These are phyloP conservation scores for Aulographum hederae DNA, from an alignment of 2,329 filamentous ascomycete species.

Conservation along the genomic window DNA sequence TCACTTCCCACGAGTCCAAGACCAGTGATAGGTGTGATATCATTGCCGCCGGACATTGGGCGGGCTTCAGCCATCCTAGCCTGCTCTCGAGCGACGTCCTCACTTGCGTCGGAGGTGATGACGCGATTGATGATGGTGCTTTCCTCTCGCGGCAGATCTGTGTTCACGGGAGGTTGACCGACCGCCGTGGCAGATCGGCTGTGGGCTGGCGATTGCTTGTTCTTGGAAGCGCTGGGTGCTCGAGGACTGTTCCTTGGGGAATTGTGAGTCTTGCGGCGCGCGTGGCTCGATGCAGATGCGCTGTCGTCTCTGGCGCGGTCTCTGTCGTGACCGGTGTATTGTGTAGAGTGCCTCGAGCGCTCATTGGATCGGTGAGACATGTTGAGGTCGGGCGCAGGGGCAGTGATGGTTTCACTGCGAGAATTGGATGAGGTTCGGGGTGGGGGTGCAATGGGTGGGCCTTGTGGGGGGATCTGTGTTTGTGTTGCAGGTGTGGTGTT, in stretches of 20 bases:
- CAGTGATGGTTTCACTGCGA: constrained; percentile 22
- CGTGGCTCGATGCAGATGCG: constrained; percentile 5
- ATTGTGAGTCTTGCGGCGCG: constrained; percentile 1
- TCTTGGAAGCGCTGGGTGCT: background rate
- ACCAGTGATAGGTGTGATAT: constrained; percentile 27
- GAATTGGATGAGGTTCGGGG: constrained; percentile 67
- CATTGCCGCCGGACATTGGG: constrained; percentile 20
- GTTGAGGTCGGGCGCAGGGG: constrained; percentile 9
- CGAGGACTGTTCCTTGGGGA: background rate
- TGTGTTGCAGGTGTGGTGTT: constrained; percentile 25
- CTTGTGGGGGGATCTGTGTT: constrained; percentile 38
- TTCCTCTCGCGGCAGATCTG: constrained; percentile 46
- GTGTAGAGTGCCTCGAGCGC: constrained; percentile 9
- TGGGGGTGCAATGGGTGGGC: constrained; percentile 49
- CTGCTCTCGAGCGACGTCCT: constrained; percentile 53
- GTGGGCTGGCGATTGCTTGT: constrained; percentile 3
- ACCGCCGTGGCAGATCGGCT: constrained; percentile 3
- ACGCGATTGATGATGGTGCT: constrained; percentile 65
- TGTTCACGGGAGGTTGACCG: constrained; percentile 3
- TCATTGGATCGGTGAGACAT: constrained; percentile 6
- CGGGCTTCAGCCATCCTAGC: constrained; percentile 47
- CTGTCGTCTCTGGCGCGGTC: constrained; percentile 8
- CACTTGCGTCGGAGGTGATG: constrained; percentile 56
- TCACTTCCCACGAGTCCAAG: constrained; percentile 31
- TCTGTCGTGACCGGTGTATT: constrained; percentile 7